These are phyloP conservation scores for Clarireedia sp. DNA, from an alignment of 2,329 filamentous ascomycete genomes.

Conservation along the genomic window DNA sequence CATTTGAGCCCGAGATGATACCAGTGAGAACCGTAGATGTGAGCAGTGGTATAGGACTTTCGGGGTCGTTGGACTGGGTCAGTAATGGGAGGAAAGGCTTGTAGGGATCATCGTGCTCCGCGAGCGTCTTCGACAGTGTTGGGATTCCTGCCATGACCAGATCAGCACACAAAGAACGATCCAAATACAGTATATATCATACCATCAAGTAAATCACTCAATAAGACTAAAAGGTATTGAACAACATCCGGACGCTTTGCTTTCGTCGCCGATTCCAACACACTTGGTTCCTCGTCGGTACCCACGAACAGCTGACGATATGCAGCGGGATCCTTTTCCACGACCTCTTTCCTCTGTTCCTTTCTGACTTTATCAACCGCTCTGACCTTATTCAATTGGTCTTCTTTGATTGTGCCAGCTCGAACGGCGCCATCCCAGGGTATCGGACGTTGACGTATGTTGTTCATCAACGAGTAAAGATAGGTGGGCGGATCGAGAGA, in stretches of 20 bases:
- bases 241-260: constrained; percentile 83
- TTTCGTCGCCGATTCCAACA: constrained; percentile 64
- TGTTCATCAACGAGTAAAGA: constrained; percentile 82
- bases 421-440: constrained; percentile 96
- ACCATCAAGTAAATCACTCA: constrained; percentile 84
- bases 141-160: constrained; percentile 58
- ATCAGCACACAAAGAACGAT: constrained; percentile 3
- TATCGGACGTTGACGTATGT: constrained; percentile 91
- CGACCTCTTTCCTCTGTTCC: constrained; percentile 75
- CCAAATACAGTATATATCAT: constrained; percentile 20
- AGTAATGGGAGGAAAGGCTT: constrained; percentile 78
- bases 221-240: constrained; percentile 87
- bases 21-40: constrained; percentile 79
- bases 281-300: constrained; percentile 56
- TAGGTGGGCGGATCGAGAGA: constrained; percentile 89
- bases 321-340: constrained; percentile 71
- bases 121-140: constrained; percentile 65
- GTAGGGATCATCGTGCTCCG: constrained; percentile 70
- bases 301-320: constrained; percentile 79
- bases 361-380: constrained; percentile 94
- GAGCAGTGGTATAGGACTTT: constrained; percentile 81
- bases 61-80: constrained; percentile 60
- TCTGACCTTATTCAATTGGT: constrained; percentile 90
- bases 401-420: constrained; percentile 86
- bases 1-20: constrained; percentile 59